These are phyloP conservation scores for Porpolomopsis calyptriformis DNA, from an alignment of 768 basidiomycete genomes.

Conservation along the genomic window DNA sequence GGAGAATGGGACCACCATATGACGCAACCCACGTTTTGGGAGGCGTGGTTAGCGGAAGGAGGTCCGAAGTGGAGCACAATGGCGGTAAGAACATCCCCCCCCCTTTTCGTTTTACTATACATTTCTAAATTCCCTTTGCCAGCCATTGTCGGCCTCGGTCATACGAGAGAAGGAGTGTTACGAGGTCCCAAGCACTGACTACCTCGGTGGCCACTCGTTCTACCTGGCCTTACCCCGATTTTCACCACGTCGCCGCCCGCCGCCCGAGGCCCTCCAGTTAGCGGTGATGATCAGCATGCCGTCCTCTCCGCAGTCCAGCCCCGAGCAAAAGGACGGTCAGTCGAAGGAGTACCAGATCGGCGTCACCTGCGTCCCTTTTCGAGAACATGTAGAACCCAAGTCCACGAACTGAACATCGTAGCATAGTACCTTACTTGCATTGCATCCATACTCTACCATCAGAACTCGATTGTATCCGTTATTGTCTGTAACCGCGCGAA, in stretches of 20 bases:
- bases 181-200: not conserved
- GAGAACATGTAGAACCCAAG: not conserved
- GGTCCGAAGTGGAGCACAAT: constrained; percentile 11
- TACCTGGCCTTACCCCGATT: no score
- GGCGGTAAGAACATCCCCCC: constrained; percentile 12
- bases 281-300: constrained; percentile 42
- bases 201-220: constrained; percentile 5
- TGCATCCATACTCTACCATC: no score
- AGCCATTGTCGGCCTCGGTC: constrained; percentile 19
- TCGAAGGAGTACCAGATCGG: constrained; percentile 36
- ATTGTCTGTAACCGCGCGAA: no score
- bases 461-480: no score
- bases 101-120: not conserved
- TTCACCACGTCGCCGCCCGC: no score
- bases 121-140: not conserved
- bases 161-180: constrained; percentile 5
- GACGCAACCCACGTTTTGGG: constrained; percentile 11
- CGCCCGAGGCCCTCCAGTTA: constrained; percentile 25
- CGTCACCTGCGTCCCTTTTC: constrained; percentile 28
- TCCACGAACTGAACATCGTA: not conserved
- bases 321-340: no score
- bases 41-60: constrained; percentile 10
- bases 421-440: no score
- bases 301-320: not conserved
- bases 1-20: no score